Evolutionary conservation across 805 yeast genomes (phyloP).

Genomic region (Isabelozyma heimii): DNA sequence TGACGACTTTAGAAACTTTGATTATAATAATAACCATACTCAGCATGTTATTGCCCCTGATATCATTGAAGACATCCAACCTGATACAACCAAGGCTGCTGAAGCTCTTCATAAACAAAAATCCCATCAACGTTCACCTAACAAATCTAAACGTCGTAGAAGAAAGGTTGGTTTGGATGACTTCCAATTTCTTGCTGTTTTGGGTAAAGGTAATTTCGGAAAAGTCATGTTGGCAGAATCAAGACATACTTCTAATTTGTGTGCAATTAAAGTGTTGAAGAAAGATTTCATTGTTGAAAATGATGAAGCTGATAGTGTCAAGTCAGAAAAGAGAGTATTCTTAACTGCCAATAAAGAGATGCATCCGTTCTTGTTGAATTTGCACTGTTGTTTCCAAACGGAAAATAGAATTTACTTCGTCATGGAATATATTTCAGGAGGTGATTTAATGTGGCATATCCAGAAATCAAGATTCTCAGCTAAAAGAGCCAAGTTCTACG

Average conservation of each 20-base stretch:
- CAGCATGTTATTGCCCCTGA: constrained; percentile 13
- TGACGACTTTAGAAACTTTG: constrained; percentile 23
- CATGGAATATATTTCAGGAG: constrained; percentile 97
- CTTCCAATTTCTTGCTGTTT: constrained; percentile 87
- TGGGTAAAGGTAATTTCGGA: constrained; percentile 98
- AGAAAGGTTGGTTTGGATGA: constrained; percentile 90
- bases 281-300: constrained; percentile 93
- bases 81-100: not conserved
- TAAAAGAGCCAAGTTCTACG: constrained; percentile 92
- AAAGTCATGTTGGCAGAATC: constrained; percentile 97
- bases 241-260: constrained; percentile 71
- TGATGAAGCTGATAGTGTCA: constrained; percentile 93
- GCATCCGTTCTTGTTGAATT: constrained; percentile 89
- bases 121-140: constrained; percentile 4
- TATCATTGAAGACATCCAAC: not conserved
- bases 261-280: constrained; percentile 96
- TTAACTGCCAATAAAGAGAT: constrained; percentile 76
- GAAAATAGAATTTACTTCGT: constrained; percentile 97
- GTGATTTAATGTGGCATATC: constrained; percentile 99
- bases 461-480: constrained; percentile 88
- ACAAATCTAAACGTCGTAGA: constrained; percentile 40
- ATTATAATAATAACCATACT: constrained; percentile 20
- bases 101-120: constrained; percentile 1
- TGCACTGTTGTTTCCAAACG: constrained; percentile 96
- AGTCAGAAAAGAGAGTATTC: constrained; percentile 92